Evolutionary conservation across 305 asterid genomes (phyloP), one percentile per base, ranked within the genome.

Genomic region (Rubia occidens): DNA sequence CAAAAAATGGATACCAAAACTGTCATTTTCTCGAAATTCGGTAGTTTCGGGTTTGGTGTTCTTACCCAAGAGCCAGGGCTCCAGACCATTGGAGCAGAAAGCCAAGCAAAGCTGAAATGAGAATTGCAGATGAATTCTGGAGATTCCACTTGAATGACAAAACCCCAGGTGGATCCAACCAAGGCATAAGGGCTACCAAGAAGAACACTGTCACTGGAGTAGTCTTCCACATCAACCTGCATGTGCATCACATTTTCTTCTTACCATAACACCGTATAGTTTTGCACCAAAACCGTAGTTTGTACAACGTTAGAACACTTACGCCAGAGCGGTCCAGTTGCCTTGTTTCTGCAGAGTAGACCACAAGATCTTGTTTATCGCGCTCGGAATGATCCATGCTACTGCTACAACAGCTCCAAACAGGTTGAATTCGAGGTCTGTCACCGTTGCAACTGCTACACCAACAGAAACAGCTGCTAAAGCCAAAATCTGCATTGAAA

Each of bases 311-410:
- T 51, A 26, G 13, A 7, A 35, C 45, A 79, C 91, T 80, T 79
- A 91, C 96, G 96, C 95, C 0, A 91, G 90, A 56, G 98, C 98
- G 3, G 96, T 91, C 98, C 98, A 91, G 54, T 86, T 91, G 64
- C 82, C 82, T 77, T 88, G 85, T 78, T 91, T 94, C 82, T 91
- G 98, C 69, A 91, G 89, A 77, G 53, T 84, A 67, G 98, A 89
- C 96, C 95, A 91, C 2, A 91, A 79, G 60, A 91, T 89, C 74
- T 91, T 91, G 81, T 89, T 87, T 40, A 88, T 80, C 71, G 95
- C 86, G 20, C 96, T 89, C 0, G 98, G 98, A 58, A 89, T 44
- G 51, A 88, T 89, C 96, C 98, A 91, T 2, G 87, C 89, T 29
- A 88, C 64, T 18, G 98, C 98, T 7, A 88, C 63, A 68, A 88